Evolutionary conservation across 2,329 filamentous ascomycete genomes (phyloP), one percentile per base, ranked within the genome.

Genomic region (Trichoderma breve): DNA sequence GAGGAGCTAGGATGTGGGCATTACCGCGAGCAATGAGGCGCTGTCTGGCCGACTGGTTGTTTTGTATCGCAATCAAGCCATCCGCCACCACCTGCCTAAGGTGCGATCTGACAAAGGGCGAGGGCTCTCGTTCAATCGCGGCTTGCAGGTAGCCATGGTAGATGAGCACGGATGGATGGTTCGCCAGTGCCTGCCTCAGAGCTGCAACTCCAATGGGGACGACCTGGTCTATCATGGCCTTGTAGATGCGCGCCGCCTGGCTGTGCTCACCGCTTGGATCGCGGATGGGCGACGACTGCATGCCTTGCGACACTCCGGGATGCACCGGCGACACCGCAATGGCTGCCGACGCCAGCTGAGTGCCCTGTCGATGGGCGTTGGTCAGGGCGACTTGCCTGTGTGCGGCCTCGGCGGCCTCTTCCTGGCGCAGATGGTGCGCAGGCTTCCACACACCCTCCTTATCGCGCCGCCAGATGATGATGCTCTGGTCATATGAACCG

Each of bases 381-480:
- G 62, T 60, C 55, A 65, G 30, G 36, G 71, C 43, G 18, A 39
- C 21, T 53, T 78, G 76, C 43, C 79, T 77, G 43, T 81, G 80
- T 15, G 88, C 88, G 18, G 86, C 84, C 1, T 83, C 81, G 0
- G 88, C 87, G 2, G 90, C 91, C 72, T 93, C 91, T 78, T 93
- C 91, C 79, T 97, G 93, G 51, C 90, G 87, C 11, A 97, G 85
- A 58, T 89, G 89, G 75, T 95, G 93, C 39, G 90, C 90, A 69
- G 91, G 89, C 75, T 91, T 91, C 95, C 96, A 98, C 30, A 92
- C 89, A 3, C 95, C 95, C 75, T 96, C 91, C 75, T 90, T 89
- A 74, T 97, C 92, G 73, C 93, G 91, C 76, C 93, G 92, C 96
- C 96, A 99, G 71, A 99, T 93, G 75, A 98, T 95, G 76, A 99